Evolutionary conservation across 2,329 filamentous ascomycete species (phyloP).

Genomic region (Monilinia fructicola): DNA sequence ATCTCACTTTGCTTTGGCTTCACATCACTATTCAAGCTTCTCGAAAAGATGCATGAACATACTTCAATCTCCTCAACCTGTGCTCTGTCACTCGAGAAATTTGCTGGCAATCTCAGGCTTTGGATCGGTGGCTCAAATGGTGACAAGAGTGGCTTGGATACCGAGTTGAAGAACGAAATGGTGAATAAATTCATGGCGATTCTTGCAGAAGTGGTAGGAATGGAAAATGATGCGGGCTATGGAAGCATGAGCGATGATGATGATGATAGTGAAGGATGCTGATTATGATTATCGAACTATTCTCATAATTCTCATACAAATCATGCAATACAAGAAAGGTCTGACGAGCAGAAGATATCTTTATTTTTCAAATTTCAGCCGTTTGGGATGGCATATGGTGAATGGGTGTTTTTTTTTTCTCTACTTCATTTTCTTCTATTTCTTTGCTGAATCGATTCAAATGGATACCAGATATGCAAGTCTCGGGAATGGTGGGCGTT

Average conservation of each 20-base stretch:
- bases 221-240: constrained; percentile 62
- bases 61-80: constrained; percentile 50
- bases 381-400: not conserved
- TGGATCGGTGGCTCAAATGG: constrained; percentile 59
- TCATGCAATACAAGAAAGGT: not conserved
- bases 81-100: constrained; percentile 52
- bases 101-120: constrained; percentile 58
- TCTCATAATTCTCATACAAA: not conserved
- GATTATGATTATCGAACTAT: constrained; percentile 17
- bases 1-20: constrained; percentile 57
- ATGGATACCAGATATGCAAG: constrained; percentile 14
- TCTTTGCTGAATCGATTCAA: not conserved
- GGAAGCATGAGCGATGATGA: constrained; percentile 53
- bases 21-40: constrained; percentile 57
- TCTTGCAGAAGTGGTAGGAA: constrained; percentile 57
- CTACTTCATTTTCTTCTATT: not conserved
- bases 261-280: constrained; percentile 36
- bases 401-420: not conserved
- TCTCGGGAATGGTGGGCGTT: constrained; percentile 15
- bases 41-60: constrained; percentile 53
- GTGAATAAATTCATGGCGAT: constrained; percentile 57
- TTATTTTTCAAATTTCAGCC: not conserved
- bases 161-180: constrained; percentile 52
- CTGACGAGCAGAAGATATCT: not conserved
- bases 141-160: constrained; percentile 52